A percentile compares a stretch with the other conserved stretches of the same genome.
These are phyloP conservation scores for Penicillium expansum DNA, from an alignment of 2,329 filamentous ascomycete genomes.

Conservation along the genomic window DNA sequence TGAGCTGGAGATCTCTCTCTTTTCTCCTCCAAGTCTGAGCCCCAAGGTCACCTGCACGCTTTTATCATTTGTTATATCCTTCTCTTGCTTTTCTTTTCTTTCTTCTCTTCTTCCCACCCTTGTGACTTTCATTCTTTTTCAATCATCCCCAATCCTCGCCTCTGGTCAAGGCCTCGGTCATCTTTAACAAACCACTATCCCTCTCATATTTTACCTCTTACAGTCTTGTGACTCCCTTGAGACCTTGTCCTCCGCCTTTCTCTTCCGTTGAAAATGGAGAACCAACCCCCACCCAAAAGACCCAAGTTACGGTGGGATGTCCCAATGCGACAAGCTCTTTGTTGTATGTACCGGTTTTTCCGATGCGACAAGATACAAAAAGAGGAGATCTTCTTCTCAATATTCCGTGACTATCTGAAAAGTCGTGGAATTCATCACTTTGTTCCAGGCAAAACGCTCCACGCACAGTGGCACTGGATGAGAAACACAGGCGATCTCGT, in stretches of 20 bases:
- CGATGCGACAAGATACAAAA: constrained; percentile 6
- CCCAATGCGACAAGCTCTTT: constrained; percentile 21
- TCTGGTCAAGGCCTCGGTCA: background rate
- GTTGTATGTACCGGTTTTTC: constrained; percentile 29
- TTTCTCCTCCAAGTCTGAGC: background rate
- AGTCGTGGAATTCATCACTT: constrained; percentile 20
- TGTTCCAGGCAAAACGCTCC: constrained; percentile 7
- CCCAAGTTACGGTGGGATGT: constrained; percentile 18
- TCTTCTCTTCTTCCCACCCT: background rate
- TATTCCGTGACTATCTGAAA: constrained; percentile 23
- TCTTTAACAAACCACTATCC: background rate
- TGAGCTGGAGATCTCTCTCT: background rate
- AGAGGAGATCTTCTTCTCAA: constrained; percentile 26
- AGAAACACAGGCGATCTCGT: constrained; percentile 12
- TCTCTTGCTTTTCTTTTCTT: background rate
- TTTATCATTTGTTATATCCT: background rate
- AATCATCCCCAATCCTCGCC: background rate
- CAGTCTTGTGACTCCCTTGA: background rate
- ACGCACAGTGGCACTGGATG: constrained; percentile 27
- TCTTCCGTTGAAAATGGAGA: background rate
- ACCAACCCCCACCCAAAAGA: background rate
- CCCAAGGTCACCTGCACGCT: background rate
- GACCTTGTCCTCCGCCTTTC: no score
- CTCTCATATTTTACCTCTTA: background rate
- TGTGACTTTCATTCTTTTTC: background rate